Percentiles rank a stretch among this genome's conserved stretches.
phyloP scores from a whole-genome alignment of 2,329 filamentous ascomycete species.

The Hypomyces perniciosus region DNA sequence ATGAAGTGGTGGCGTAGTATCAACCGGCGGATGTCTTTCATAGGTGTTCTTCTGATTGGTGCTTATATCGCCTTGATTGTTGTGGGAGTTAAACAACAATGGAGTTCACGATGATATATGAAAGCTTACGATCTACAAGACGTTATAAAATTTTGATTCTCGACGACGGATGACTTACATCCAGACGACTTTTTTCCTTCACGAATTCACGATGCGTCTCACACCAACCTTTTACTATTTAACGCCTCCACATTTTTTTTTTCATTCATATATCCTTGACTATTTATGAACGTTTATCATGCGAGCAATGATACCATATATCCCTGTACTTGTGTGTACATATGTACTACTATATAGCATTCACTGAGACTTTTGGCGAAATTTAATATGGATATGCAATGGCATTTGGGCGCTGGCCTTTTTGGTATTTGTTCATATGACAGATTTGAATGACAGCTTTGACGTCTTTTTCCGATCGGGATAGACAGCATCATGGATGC shows the following conservation, averaged over 20 bases:
- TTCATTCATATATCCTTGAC: not conserved
- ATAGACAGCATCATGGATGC: no score
- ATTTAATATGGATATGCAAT: no score
- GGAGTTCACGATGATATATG: conserved; percentile 26
- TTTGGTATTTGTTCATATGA: no score
- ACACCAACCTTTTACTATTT: not conserved
- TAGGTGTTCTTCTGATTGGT: conserved; percentile 49
- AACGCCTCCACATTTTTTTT: not conserved
- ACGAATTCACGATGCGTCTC: no score
- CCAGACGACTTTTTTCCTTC: conserved; percentile 1
- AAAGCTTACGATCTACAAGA: not conserved
- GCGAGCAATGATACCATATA: not conserved
- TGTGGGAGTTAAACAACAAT: conserved; percentile 46
- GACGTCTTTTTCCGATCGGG: no score
- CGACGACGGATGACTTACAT: not conserved
- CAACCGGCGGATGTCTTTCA: conserved; percentile 52
- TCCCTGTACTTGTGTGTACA: not conserved
- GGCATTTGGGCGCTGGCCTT: no score
- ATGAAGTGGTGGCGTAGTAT: conserved; percentile 55
- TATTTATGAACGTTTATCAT: not conserved
- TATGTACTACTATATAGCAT: not conserved
- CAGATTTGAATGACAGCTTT: no score
- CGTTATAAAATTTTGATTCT: not conserved
- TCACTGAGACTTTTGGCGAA: no score
- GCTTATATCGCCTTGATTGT: conserved; percentile 46